Evolutionary conservation across 257 asterid species (phyloP).

Genomic region (Salvia miltiorrhiza): DNA sequence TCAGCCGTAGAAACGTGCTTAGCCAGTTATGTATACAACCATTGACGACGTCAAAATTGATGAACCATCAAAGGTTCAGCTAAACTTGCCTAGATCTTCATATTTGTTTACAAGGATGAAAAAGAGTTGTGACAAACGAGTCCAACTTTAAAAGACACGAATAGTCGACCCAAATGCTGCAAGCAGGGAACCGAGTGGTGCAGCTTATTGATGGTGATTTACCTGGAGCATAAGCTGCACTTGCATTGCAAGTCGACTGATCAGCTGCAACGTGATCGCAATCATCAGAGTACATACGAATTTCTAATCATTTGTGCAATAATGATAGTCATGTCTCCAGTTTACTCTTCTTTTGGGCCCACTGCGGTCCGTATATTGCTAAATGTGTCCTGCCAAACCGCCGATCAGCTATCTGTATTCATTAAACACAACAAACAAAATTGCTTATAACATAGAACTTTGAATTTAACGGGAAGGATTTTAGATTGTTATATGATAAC

Average conservation of each 20-base stretch:
- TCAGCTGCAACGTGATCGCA: background rate
- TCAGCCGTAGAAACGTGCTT: background rate
- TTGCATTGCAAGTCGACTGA: background rate
- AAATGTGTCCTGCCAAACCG: slow-evolving; percentile 95
- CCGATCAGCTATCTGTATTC: slow-evolving; percentile 85
- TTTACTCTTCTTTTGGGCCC: slow-evolving; percentile 79
- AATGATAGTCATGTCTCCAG: slow-evolving; percentile 17
- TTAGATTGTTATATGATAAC: background rate
- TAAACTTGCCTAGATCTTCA: background rate
- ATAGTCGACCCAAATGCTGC: background rate
- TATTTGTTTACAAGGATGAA: background rate
- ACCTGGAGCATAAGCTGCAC: slow-evolving; percentile 14
- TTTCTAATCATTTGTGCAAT: background rate
- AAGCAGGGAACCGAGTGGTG: background rate
- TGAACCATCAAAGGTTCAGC: background rate
- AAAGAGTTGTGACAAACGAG: background rate
- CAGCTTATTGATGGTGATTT: background rate
- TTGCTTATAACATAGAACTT: background rate
- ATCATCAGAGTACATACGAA: background rate
- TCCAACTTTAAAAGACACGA: background rate
- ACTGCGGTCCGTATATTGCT: slow-evolving; percentile 90
- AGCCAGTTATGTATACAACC: background rate
- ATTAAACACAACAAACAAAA: background rate
- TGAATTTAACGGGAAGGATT: background rate
- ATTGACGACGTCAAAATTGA: background rate